Evolutionary conservation across 2,329 filamentous ascomycete species (phyloP), one percentile per base, ranked within the genome.

Genomic region (Calonectria pseudoreteaudii): DNA sequence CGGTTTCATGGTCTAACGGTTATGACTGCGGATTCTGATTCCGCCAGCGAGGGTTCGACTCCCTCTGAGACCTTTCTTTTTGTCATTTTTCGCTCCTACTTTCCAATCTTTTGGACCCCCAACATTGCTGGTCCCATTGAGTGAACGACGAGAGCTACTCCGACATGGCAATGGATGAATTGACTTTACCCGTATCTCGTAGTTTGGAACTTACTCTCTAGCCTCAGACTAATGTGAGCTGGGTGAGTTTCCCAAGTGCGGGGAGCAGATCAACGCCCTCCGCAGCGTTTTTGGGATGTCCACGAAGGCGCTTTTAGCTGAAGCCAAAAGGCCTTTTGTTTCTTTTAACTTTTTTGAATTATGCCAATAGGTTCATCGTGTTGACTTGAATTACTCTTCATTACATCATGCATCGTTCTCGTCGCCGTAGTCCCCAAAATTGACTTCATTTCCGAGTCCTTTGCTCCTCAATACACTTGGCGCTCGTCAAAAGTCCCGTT

Each of bases 21-120:
- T 71, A 77, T 77, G 74, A 77, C 75, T 73, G 74, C 74, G 74
- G 74, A 74, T 77, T 77, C 71, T 76, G 74, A 76, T 76, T 76
- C 75, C 74, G 75, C 75, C 75, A 77, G 75, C 71, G 71, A 76
- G 75, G 74, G 75, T 77, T 77, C 72, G 75, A 77, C 75, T 74
- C 75, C 74, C 75, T 66, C 74, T 66, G 74, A 52, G 56, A 76
- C 75, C 72, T 77, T 68, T 52, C 56, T 73, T 66, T 70, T 20
- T 49, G 11, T 77, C 66, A 49, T 50, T 73, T 66, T 70, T 20
- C 41, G 11, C 18, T 16, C 8, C 18, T 13, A 3, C 52, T n/a
- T n/a, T 13, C 28, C 4, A n/a, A 14, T 41, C 9, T 62, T n/a
- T 28, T 44, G 7, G n/a, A 1, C 13, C 23, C 20, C 16, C 9